These are phyloP conservation scores for Ogataea ganodermae DNA, from an alignment of 805 yeast genomes.

Conservation along the genomic window DNA sequence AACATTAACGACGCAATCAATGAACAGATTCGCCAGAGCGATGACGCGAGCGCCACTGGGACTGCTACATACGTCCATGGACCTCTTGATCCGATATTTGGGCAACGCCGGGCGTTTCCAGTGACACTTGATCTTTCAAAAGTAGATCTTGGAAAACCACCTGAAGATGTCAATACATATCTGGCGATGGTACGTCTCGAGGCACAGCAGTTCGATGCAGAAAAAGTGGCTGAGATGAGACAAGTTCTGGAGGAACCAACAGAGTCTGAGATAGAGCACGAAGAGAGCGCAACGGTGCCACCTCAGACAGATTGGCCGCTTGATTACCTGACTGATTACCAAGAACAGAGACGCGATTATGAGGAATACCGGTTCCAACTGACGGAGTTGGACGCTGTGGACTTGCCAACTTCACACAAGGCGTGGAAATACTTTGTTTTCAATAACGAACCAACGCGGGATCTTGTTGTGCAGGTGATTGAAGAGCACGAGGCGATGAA, in stretches of 20 bases:
- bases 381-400: slow-evolving; percentile 32
- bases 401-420: slow-evolving; percentile 39
- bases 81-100: slow-evolving; percentile 39
- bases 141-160: slow-evolving; percentile 20
- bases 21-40: slow-evolving; percentile 11
- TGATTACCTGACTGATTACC: slow-evolving; percentile 22
- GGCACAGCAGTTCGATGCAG: slow-evolving; percentile 27
- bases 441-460: slow-evolving; percentile 36
- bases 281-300: not conserved
- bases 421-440: slow-evolving; percentile 46
- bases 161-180: slow-evolving; percentile 34
- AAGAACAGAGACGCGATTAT: slow-evolving; percentile 19
- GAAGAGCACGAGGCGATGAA: slow-evolving; percentile 39
- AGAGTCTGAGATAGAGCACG: not conserved
- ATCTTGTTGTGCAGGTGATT: slow-evolving; percentile 34
- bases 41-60: slow-evolving; percentile 4
- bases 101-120: slow-evolving; percentile 40
- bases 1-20: slow-evolving; percentile 14
- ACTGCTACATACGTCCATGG: slow-evolving; percentile 27
- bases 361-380: slow-evolving; percentile 20
- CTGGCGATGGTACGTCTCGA: slow-evolving; percentile 36
- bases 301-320: slow-evolving; percentile 2
- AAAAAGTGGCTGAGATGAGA: slow-evolving; percentile 3
- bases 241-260: slow-evolving; percentile 5
- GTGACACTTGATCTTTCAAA: slow-evolving; percentile 22